Evolutionary conservation across 352 stramenopile genomes (phyloP).

Genomic region (Peronosclerospora sorghi): DNA sequence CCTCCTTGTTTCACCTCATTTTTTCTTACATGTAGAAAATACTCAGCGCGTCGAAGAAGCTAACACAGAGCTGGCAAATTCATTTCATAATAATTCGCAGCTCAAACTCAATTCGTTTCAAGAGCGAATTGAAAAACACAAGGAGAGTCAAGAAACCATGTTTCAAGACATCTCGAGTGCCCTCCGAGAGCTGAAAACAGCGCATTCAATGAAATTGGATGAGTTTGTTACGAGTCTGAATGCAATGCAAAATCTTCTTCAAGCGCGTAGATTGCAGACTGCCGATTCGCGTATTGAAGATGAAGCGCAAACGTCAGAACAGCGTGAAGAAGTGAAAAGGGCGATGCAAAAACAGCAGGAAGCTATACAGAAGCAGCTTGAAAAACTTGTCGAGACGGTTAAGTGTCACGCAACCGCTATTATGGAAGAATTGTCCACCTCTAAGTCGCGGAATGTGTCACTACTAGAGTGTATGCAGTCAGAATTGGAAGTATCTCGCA

Average conservation of each 20-base stretch:
- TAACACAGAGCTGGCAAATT: slow-evolving; percentile 36
- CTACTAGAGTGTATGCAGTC: slow-evolving; percentile 26
- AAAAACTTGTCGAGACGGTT: slow-evolving; percentile 22
- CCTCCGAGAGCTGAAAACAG: slow-evolving; percentile 34
- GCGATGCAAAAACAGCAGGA: slow-evolving; percentile 20
- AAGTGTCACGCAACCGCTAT: slow-evolving; percentile 23
- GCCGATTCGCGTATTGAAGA: slow-evolving; percentile 11
- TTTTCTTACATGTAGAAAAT: slow-evolving; percentile 25
- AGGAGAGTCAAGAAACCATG: slow-evolving; percentile 34
- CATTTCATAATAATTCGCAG: slow-evolving; percentile 33
- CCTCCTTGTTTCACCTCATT: background rate
- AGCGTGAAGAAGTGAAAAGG: slow-evolving; percentile 16
- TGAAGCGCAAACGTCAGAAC: slow-evolving; percentile 4
- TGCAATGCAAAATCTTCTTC: slow-evolving; percentile 22
- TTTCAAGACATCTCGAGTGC: slow-evolving; percentile 31
- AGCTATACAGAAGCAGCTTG: slow-evolving; percentile 21
- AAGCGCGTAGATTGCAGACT: slow-evolving; percentile 15
- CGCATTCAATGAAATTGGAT: slow-evolving; percentile 33
- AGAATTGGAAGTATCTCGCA: slow-evolving; percentile 18
- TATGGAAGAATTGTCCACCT: slow-evolving; percentile 15
- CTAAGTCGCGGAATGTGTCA: slow-evolving; percentile 18
- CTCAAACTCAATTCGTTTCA: slow-evolving; percentile 38
- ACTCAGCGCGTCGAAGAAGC: slow-evolving; percentile 30
- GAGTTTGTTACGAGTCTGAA: slow-evolving; percentile 25
- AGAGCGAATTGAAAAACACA: slow-evolving; percentile 31